A percentile compares a stretch with the other conserved stretches of the same genome.
These are phyloP conservation scores for Tolypocladium pustulatum DNA, from an alignment of 2,329 filamentous ascomycete species.

Conservation along the genomic window DNA sequence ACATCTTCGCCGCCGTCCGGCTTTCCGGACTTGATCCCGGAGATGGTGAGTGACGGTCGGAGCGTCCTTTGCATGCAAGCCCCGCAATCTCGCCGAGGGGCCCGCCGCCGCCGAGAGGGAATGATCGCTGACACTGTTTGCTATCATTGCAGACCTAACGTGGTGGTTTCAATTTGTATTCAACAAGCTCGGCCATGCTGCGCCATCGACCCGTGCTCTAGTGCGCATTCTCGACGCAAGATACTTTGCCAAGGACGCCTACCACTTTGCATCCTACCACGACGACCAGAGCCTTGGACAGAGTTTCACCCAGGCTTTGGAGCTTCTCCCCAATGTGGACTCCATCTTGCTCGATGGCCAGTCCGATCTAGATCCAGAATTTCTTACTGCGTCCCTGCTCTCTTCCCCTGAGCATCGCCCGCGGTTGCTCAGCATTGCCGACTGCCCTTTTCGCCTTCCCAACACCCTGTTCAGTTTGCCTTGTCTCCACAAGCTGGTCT, in stretches of 20 bases:
- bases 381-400: conserved; percentile 16
- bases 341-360: conserved; percentile 39
- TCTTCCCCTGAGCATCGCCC: conserved; percentile 3
- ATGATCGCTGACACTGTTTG: background rate
- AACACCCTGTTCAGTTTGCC: conserved; percentile 25
- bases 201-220: conserved; percentile 28
- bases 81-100: background rate
- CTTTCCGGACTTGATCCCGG: conserved; percentile 29
- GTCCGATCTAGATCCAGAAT: conserved; percentile 29
- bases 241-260: conserved; percentile 25
- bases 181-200: conserved; percentile 21
- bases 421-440: conserved; percentile 33
- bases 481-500: conserved; percentile 31
- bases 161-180: conserved; percentile 40
- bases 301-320: conserved; percentile 26
- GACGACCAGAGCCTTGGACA: conserved; percentile 21
- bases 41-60: conserved; percentile 26
- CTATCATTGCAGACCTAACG: conserved; percentile 28
- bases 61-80: background rate
- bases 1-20: conserved; percentile 31
- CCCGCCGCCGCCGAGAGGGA: background rate
- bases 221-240: conserved; percentile 39
- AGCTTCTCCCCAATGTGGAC: conserved; percentile 30
- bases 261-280: conserved; percentile 30
- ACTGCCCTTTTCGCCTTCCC: conserved; percentile 29